These are phyloP conservation scores for Spergularia bocconei DNA, from an alignment of 148 eudicot genomes.

Conservation along the genomic window DNA sequence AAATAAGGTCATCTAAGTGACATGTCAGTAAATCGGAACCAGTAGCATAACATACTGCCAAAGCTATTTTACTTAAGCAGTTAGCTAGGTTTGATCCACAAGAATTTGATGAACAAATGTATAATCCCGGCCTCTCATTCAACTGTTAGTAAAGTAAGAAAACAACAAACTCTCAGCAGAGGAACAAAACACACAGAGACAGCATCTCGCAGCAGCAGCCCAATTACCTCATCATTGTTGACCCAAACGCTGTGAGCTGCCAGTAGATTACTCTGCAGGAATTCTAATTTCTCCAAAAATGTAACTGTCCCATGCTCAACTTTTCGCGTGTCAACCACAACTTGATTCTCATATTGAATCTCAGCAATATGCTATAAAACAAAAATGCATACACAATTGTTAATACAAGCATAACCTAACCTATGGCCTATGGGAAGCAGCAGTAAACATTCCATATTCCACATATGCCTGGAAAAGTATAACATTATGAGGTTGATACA, in stretches of 20 bases:
- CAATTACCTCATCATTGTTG: slow-evolving; percentile 65
- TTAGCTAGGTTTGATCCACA: not conserved
- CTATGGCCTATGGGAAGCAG: too few species aligned
- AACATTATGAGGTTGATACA: not conserved
- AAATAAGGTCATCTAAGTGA: not conserved
- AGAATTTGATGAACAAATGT: not conserved
- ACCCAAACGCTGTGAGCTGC: slow-evolving; percentile 97
- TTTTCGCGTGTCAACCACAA: slow-evolving; percentile 52
- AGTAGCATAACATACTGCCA: not conserved
- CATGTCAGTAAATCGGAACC: not conserved
- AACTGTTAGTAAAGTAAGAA: not conserved
- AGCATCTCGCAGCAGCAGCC: not conserved
- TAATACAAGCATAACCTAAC: not conserved
- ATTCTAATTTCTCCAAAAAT: slow-evolving; percentile 59
- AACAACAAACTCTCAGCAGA: not conserved
- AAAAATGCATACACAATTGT: not conserved
- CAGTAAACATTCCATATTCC: too few species aligned
- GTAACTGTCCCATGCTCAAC: slow-evolving; percentile 87
- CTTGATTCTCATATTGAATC: slow-evolving; percentile 78
- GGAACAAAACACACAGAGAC: not conserved
- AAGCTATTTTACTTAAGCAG: not conserved
- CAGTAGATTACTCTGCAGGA: slow-evolving; percentile 69
- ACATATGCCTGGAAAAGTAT: not conserved
- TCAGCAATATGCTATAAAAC: slow-evolving; percentile 81
- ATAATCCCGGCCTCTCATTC: not conserved